Percentiles rank a stretch among this genome's conserved stretches.
Conservation (phyloP, 495 filamentous ascomycete species). For the Aspergillus diversus region DNA sequence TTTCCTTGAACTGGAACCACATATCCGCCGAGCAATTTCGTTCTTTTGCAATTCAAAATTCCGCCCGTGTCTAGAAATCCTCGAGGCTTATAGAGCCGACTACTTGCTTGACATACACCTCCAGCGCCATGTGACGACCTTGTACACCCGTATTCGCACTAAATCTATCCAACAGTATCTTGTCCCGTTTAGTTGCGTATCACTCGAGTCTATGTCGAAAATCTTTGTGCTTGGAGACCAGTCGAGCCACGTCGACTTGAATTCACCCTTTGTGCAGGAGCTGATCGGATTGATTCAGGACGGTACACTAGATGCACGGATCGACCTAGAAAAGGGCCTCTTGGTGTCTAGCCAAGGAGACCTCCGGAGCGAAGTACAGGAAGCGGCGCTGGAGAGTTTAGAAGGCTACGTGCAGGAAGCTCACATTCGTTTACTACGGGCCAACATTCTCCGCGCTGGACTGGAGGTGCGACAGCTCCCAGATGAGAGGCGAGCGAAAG, state of each 20-base stretch:
- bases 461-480: slow-evolving; percentile 63
- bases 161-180: slow-evolving; percentile 94
- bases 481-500: slow-evolving; percentile 17
- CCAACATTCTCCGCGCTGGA: slow-evolving; percentile 73
- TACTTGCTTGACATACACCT: slow-evolving; percentile 91
- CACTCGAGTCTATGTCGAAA: slow-evolving; percentile 66
- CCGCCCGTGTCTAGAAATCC: slow-evolving; percentile 75
- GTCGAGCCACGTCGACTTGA: slow-evolving; percentile 47
- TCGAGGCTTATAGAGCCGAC: slow-evolving; percentile 80
- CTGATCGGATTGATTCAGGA: slow-evolving; percentile 74
- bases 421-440: slow-evolving; percentile 71
- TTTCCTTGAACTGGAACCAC: slow-evolving; percentile 91
- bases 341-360: slow-evolving; percentile 71
- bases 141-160: slow-evolving; percentile 75
- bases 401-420: slow-evolving; percentile 73
- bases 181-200: slow-evolving; percentile 76
- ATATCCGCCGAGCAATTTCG: slow-evolving; percentile 86
- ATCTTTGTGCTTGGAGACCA: slow-evolving; percentile 58
- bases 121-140: slow-evolving; percentile 67
- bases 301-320: slow-evolving; percentile 72
- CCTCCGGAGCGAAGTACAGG: slow-evolving; percentile 67
- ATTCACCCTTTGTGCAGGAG: slow-evolving; percentile 71
- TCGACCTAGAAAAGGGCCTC: slow-evolving; percentile 81
- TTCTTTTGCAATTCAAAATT: slow-evolving; percentile 90
- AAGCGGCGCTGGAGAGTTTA: slow-evolving; percentile 65